Base-by-base conservation (phyloP, 2,329 filamentous ascomycete genomes). In the Blastomyces parvus region DNA sequence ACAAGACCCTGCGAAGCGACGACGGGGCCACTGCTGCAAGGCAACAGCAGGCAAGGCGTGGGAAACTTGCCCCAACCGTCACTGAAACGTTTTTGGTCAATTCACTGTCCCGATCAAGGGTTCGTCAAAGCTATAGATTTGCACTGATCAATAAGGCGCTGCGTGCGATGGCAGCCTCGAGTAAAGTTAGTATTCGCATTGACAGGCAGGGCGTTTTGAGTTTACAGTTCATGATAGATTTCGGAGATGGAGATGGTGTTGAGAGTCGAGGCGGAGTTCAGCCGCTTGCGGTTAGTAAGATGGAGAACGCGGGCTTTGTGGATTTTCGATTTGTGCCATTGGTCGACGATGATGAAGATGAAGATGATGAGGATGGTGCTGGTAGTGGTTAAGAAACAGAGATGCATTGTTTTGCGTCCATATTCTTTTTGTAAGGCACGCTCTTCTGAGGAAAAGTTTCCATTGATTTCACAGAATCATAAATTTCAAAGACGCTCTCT, bases 211-310 rank as follows among this genome's bases (percentile, higher is more conserved):
- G 94, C 0, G 93, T 99, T 38, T 76, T 99, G 67, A 97, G 90
- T 75, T 78, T 97, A 73, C 94, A 99, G 72, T 97, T 97, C 71
- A 94, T 99, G 88, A 88, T 99, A 19, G 91, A 97, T 72, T 82
- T 92, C 52, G 90, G 94, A 66, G 83, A 84, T 7, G 83, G 84
- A 53, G 64, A 65, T 9, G 64, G 67, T 53, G 62, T 61, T 50
- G 69, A 68, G 27, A 67, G 68, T 19, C 62, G 67, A 25, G 68
- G 70, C 57, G 68, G 65, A 38, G 48, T 59, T n/a, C 58, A 38
- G 6, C 67, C 67, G 55, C 36, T 64, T 36, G 65, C 68, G 30
- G 69, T 67, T 48, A 67, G 68, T 14, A 64, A 64, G 17, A 67
- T 65, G 55, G 71, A 71, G 6, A 73, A 72, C 56, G 74, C 77